Evolutionary conservation across 169 alveolate genomes (phyloP), one percentile per base, ranked within the genome.

Genomic region (Theileria sp.): DNA sequence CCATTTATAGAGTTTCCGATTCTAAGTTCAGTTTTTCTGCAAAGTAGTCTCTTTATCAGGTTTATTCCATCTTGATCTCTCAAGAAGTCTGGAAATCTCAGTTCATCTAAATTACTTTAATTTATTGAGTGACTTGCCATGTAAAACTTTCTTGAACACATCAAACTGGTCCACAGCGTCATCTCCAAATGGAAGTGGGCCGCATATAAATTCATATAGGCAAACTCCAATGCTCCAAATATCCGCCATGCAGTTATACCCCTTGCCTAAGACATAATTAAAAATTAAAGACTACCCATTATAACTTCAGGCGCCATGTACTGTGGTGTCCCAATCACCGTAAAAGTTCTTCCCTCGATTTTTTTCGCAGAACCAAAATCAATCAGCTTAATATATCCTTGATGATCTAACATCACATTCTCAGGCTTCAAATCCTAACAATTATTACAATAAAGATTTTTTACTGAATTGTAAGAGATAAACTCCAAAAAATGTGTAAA

Each of bases 141-240:
- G 97, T 95, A 30, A 95, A 86, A 17, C 96, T 96, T 61, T 94
- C 98, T 81, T 92, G 88, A 97, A 97, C 21, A 96, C 95, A 80
- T 94, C 97, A 61, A 96, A 92, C 50, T 97, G 99, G 82, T 97
- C 99, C 32, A 95, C 98, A 19, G 96, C 98, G 79, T 95, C 98
- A 75, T 92, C 95, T 9, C 99, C 99, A 82, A 97, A 98, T 17
- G 99, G 99, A 19, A 97, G 95, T 25, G 94, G 95, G 0, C 99
- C 99, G 80, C 99, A 96, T 79, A 98, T 86, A 80, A 98, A 97
- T 81, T 98, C 99, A 87, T 95, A 98, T n/a, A 98, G 92, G 75
- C 98, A 95, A 13, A 97, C 95, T n/a, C 99, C 99, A 62, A 97
- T 87, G 15, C 98, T 93, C 99, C 99, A 98, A 9, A 95, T 93